phyloP scores from a whole-genome alignment of 805 yeast genomes.

The Lipomyces yamadae region DNA sequence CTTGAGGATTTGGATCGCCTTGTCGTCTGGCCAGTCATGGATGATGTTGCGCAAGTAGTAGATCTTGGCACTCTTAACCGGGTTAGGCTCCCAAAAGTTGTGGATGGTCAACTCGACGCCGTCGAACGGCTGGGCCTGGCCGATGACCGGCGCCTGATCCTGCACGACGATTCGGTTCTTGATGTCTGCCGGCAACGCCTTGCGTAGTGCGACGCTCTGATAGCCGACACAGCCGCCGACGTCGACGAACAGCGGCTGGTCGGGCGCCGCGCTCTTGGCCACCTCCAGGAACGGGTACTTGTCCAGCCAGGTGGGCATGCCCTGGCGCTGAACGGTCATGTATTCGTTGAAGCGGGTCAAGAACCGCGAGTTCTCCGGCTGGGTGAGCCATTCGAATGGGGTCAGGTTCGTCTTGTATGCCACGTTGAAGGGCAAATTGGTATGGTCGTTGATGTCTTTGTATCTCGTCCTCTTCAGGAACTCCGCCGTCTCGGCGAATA shows the following conservation, averaged over 20 bases:
- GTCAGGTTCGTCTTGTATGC: neutral
- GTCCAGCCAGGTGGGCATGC: conserved; percentile 6
- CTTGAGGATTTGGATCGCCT: conserved; percentile 5
- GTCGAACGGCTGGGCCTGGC: no score
- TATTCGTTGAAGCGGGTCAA: neutral
- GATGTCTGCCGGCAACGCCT: neutral
- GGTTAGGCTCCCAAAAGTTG: neutral
- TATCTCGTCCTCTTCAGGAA: neutral
- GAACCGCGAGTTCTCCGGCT: conserved; percentile 5
- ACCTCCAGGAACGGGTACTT: neutral
- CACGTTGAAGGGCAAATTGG: neutral
- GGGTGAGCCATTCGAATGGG: neutral
- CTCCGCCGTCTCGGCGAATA: no score
- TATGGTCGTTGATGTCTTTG: neutral
- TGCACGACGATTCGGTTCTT: neutral
- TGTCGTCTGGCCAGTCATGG: conserved; percentile 3
- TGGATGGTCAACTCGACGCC: neutral
- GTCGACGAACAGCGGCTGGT: neutral
- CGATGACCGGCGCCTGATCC: neutral
- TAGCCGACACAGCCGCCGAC: neutral
- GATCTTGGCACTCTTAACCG: neutral
- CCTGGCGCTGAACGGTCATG: neutral
- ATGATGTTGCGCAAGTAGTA: conserved; percentile 8
- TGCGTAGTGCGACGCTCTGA: neutral
- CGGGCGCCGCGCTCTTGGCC: neutral